Base-by-base conservation (phyloP, 352 stramenopile genomes). In the Globisporangium rhizosaccharum region DNA sequence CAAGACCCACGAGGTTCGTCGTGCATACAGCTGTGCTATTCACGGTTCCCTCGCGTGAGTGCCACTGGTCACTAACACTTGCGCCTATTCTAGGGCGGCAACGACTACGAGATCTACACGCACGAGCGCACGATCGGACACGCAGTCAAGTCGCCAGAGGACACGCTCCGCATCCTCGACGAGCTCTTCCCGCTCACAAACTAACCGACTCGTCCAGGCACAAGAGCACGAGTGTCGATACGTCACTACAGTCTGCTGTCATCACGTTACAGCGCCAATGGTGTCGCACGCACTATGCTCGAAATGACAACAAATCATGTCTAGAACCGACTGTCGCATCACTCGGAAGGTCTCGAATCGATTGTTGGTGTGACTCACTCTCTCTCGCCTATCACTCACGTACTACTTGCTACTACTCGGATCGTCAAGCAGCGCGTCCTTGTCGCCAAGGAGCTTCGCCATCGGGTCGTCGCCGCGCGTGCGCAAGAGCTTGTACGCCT, bases 51-150 rank as follows among this genome's bases (percentile, higher is more conserved):
- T 42, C 30, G 8, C 14, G 17, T 54, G 51, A 67, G 18, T 51
- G 18, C 9, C 28, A 25, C 25, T 6, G 42, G 49, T 36, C 25
- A 42, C 17, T 42, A 9, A 37, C 5, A 26, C 26, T 54, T 14
- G 41, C 3, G 3, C 20, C 12, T 23, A 52, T 50, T 58, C 30
- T 56, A 88, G 75, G 97, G 97, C 54, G 97, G 97, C 57, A 99
- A 99, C 73, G 97, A 99, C 79, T 98, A 96, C 76, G 97, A 99
- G 75, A 99, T 99, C 75, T 99, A 97, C 82, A 86, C 76, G 57
- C 87, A 96, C 64, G 88, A 98, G 53, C 85, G 96, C 62, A 99
- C 94, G 23, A 98, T 98, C 71, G 97, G 97, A 23, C 97, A 99
- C 74, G 92, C 95, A 36, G 97, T 99, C 39, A 98, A 85, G 53